A percentile compares a stretch with the other conserved stretches of the same genome.
Conservation (phyloP, 169 alveolate species). For the Babesia ovata region DNA sequence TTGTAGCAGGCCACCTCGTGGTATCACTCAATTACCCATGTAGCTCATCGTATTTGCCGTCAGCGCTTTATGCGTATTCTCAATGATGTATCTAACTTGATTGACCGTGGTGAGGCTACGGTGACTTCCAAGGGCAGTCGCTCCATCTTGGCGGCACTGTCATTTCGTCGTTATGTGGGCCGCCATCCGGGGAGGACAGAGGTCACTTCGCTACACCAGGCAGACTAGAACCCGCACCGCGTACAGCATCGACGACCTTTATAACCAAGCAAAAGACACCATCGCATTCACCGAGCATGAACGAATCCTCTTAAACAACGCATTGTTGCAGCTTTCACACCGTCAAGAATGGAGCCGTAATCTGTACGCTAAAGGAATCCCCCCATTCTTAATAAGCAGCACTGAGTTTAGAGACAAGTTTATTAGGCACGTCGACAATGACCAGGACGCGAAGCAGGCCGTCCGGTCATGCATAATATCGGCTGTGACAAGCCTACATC, state of each 20-base stretch:
- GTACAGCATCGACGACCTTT: not conserved
- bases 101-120: too few relatives aligned
- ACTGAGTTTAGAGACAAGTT: slow-evolving; percentile 46
- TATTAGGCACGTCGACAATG: slow-evolving; percentile 16
- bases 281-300: slow-evolving; percentile 58
- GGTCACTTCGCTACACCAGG: too few relatives aligned
- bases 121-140: too few relatives aligned
- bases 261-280: slow-evolving; percentile 6
- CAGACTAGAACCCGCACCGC: not conserved
- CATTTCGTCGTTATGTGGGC: too few relatives aligned
- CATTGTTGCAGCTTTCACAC: slow-evolving; percentile 22
- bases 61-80: too few relatives aligned
- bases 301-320: slow-evolving; percentile 46
- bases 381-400: slow-evolving; percentile 41
- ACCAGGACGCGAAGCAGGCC: slow-evolving; percentile 5
- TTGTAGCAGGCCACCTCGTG: too few relatives aligned
- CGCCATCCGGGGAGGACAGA: too few relatives aligned
- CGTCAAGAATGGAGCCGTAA: slow-evolving; percentile 7
- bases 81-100: too few relatives aligned
- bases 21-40: too few relatives aligned
- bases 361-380: slow-evolving; percentile 20
- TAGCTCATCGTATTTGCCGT: too few relatives aligned
- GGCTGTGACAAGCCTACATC: slow-evolving; percentile 6
- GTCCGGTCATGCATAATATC: slow-evolving; percentile 11
- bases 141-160: not conserved